Evolutionary conservation across 495 filamentous ascomycete species (phyloP), one percentile per base, ranked within the genome.

Genomic region (Penicillium nucicola): DNA sequence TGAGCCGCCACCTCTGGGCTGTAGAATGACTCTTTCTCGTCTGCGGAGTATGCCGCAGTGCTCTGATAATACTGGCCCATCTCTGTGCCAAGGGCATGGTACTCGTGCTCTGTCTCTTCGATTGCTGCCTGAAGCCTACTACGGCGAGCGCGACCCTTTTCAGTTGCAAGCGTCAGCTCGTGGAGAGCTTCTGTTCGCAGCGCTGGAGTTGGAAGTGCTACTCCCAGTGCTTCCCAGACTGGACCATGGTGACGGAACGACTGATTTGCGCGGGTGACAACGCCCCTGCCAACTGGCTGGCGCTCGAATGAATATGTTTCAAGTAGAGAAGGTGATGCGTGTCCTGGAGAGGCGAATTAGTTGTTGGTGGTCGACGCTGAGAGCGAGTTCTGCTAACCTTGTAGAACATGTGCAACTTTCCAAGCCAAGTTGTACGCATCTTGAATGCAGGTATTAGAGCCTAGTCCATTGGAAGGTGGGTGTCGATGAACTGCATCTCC

Each of bases 351-450:
- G 30, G 25, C 2, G 10, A 28, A 9, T 28, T 9, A 28, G 25
- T 8, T 28, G 25, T 9, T 28, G 25, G 2, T 37, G 19, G 33
- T 18, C 25, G 13, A 11, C 7, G 1, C 23, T 3, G 12, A 15
- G 68, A 68, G 10, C 4, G 1, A 48, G 10, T 3, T 11, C 4
- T 1, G 34, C 42, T 37, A 51, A 57, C 72, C 75, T 33, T 70
- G 69, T 31, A 71, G 50, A 11, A 77, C 74, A 48, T 72, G 70
- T 0, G 77, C 77, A 17, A 81, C 56, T 46, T 83, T 83, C 78
- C 78, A 83, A 9, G 78, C 77, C 10, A 82, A 56, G 42, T 82
- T 81, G 50, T 70, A 79, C 0, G 77, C 72, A 52, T 82, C 79
- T 65, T 80, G 76, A 5, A 81, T 69, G 50, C 77, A 80, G 13